phyloP scores from a whole-genome alignment of 306 rosid species.

The Pueraria montana region DNA sequence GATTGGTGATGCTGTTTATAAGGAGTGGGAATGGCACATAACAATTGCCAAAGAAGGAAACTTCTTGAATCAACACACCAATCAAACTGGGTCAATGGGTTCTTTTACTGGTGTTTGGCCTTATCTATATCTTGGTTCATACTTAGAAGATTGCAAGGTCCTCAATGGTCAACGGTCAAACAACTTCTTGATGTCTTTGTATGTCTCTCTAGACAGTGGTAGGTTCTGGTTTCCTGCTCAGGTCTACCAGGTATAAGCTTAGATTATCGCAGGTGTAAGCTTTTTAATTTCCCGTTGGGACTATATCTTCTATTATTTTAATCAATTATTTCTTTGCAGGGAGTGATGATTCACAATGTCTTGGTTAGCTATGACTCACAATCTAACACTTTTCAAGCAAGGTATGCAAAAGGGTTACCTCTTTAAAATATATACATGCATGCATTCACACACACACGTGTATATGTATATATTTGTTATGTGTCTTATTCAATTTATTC shows the following conservation, averaged over 20 bases:
- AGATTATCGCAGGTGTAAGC: not conserved
- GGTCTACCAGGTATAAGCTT: slow-evolving; percentile 65
- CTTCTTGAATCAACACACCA: slow-evolving; percentile 23
- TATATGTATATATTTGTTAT: no score
- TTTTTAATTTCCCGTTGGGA: not conserved
- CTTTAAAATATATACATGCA: not conserved
- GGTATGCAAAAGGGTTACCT: slow-evolving; percentile 46
- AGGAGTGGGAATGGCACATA: slow-evolving; percentile 64
- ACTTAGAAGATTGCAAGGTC: slow-evolving; percentile 40
- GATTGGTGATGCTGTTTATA: slow-evolving; percentile 61
- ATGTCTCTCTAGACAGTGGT: slow-evolving; percentile 71
- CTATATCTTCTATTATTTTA: not conserved
- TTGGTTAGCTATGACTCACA: slow-evolving; percentile 63
- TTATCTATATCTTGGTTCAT: slow-evolving; percentile 50
- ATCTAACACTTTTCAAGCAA: slow-evolving; percentile 69
- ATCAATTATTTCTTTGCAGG: slow-evolving; percentile 8
- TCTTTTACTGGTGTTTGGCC: slow-evolving; percentile 55
- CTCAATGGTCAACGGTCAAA: slow-evolving; percentile 40
- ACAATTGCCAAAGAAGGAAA: slow-evolving; percentile 47
- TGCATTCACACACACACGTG: no score
- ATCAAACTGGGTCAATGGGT: slow-evolving; percentile 53
- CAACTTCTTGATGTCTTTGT: slow-evolving; percentile 62
- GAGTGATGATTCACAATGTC: slow-evolving; percentile 58
- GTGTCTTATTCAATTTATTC: no score
- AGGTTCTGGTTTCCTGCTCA: slow-evolving; percentile 85